These are phyloP conservation scores for Claviceps humidiphila DNA, from an alignment of 2,329 filamentous ascomycete species.

Conservation along the genomic window DNA sequence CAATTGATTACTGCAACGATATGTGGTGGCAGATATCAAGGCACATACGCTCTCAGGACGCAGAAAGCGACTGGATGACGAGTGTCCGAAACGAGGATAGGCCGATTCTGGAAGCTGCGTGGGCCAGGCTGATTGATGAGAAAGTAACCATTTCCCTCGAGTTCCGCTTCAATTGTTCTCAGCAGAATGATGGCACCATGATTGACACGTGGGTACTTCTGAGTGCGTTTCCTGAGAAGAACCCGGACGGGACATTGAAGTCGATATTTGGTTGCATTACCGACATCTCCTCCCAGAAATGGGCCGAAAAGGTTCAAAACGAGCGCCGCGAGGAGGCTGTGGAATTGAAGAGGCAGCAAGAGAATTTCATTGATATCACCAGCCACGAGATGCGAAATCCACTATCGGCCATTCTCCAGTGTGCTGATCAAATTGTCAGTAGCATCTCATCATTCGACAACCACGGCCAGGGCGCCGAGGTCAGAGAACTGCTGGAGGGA, in stretches of 20 bases:
- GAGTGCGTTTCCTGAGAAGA: constrained; percentile 61
- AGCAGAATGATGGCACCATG: constrained; percentile 44
- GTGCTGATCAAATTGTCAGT: constrained; percentile 56
- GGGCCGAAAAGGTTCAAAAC: constrained; percentile 69
- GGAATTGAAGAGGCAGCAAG: constrained; percentile 60
- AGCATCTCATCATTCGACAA: constrained; percentile 31
- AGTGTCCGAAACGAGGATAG: constrained; percentile 57
- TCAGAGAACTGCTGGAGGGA: constrained; percentile 36
- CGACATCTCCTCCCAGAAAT: constrained; percentile 76
- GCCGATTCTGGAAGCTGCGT: constrained; percentile 42
- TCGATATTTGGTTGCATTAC: constrained; percentile 71
- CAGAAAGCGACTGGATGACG: constrained; percentile 57
- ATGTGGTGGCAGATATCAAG: constrained; percentile 63
- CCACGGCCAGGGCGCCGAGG: constrained; percentile 25
- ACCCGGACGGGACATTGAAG: constrained; percentile 50
- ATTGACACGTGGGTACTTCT: constrained; percentile 67
- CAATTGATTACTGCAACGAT: constrained; percentile 70
- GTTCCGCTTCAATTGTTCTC: constrained; percentile 60
- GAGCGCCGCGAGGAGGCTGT: constrained; percentile 68
- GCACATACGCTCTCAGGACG: constrained; percentile 44
- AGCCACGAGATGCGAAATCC: constrained; percentile 69
- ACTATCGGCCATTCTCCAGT: constrained; percentile 61
- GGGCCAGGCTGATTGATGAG: constrained; percentile 47
- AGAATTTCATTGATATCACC: constrained; percentile 63
- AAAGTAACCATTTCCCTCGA: constrained; percentile 55